These are phyloP conservation scores for Termitomyces sp. DNA, from an alignment of 768 basidiomycete genomes.

Conservation along the genomic window DNA sequence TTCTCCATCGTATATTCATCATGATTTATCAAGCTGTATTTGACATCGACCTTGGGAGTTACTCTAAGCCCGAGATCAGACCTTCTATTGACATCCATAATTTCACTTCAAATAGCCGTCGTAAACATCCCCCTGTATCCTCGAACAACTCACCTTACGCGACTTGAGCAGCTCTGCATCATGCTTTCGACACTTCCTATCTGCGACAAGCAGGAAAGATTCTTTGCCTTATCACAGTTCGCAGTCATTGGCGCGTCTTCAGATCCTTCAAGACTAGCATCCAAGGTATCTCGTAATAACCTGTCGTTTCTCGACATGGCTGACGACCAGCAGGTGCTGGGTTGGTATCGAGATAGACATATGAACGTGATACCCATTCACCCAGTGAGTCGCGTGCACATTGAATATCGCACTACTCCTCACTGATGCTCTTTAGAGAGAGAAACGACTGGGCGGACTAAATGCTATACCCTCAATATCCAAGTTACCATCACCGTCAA, in stretches of 20 bases:
- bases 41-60: slow-evolving; percentile 7
- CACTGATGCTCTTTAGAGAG: background rate
- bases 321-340: slow-evolving; percentile 11
- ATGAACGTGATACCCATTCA: slow-evolving; percentile 18
- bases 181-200: slow-evolving; percentile 3
- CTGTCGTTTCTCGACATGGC: background rate
- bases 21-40: slow-evolving; percentile 6
- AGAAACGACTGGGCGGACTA: slow-evolving; percentile 12
- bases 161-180: background rate
- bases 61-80: slow-evolving; percentile 8
- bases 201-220: slow-evolving; percentile 13
- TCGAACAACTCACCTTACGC: background rate
- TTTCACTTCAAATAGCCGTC: background rate
- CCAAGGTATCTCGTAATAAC: slow-evolving; percentile 8
- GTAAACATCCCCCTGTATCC: background rate
- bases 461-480: slow-evolving; percentile 14
- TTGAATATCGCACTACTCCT: background rate
- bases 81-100: slow-evolving; percentile 3
- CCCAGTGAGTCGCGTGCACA: slow-evolving; percentile 5
- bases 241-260: slow-evolving; percentile 18
- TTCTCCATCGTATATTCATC: background rate
- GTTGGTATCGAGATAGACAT: slow-evolving; percentile 17
- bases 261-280: slow-evolving; percentile 13
- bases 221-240: slow-evolving; percentile 16
- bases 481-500: slow-evolving; percentile 16